These are phyloP conservation scores for Larix sibirica DNA, from an alignment of 83 land plant genomes.

Conservation along the genomic window DNA sequence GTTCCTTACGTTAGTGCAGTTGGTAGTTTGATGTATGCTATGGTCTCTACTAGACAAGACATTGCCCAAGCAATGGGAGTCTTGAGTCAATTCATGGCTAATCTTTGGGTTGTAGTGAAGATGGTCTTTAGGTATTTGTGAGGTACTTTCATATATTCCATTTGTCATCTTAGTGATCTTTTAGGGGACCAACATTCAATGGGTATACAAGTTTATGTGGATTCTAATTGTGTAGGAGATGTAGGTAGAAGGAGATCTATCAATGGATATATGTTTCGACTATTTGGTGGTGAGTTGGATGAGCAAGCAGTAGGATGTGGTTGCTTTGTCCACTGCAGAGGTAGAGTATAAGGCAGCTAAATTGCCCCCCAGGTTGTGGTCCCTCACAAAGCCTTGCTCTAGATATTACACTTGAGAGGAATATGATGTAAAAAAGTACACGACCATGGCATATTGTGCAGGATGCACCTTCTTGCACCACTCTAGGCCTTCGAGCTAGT, in stretches of 20 bases:
- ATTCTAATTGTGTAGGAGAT: background rate
- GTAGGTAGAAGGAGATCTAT: background rate
- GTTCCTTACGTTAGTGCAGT: conserved; percentile 18
- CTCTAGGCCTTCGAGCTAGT: too few relatives aligned
- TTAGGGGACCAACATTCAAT: background rate
- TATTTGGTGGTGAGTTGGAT: background rate
- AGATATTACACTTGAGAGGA: too few relatives aligned
- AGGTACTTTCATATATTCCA: background rate
- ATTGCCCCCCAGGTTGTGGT: background rate
- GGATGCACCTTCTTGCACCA: too few relatives aligned
- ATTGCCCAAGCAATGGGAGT: background rate
- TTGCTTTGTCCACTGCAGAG: background rate
- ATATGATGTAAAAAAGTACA: too few relatives aligned
- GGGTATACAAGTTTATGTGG: background rate
- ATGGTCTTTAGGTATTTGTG: background rate
- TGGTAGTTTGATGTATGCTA: conserved; percentile 32
- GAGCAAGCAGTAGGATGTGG: background rate
- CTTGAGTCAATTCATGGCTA: background rate
- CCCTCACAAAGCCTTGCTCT: too few relatives aligned
- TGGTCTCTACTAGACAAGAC: background rate
- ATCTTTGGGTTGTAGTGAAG: background rate
- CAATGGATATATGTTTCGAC: background rate
- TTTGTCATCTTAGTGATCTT: too few relatives aligned
- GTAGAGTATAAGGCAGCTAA: background rate
- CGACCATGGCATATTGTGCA: too few relatives aligned